Conservation (phyloP, 1,284 basidiomycete genomes). For the Moniliella sp. region DNA sequence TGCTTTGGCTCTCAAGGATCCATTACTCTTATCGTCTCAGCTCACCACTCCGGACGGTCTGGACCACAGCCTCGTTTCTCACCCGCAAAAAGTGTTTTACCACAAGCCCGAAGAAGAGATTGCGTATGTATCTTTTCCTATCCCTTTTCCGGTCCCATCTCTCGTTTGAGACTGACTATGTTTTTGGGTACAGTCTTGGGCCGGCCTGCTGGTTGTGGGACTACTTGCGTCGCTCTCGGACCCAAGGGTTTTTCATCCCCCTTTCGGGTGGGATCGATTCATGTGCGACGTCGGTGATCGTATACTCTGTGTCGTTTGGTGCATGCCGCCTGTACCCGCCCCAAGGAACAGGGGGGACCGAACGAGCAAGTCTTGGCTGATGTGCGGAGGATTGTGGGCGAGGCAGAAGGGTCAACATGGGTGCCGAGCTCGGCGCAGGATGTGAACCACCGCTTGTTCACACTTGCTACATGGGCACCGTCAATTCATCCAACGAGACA, state of each 20-base stretch:
- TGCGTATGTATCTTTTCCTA: conserved; percentile 45
- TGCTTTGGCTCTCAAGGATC: conserved; percentile 33
- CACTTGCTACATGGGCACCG: conserved; percentile 97
- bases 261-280: conserved; percentile 93
- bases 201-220: conserved; percentile 99
- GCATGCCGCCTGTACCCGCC: conserved; percentile 45
- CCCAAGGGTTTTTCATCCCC: conserved; percentile 85
- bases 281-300: conserved; percentile 83
- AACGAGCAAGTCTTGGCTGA: conserved; percentile 73
- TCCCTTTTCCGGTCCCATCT: neutral
- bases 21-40: neutral
- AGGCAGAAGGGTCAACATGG: conserved; percentile 56
- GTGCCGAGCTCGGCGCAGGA: conserved; percentile 65
- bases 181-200: conserved; percentile 45
- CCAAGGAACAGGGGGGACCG: conserved; percentile 18
- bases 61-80: neutral
- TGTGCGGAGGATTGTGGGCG: conserved; percentile 66
- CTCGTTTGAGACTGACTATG: neutral
- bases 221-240: conserved; percentile 75
- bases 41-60: neutral
- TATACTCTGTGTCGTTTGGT: conserved; percentile 91
- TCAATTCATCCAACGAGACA: conserved; percentile 75
- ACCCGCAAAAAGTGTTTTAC: conserved; percentile 45
- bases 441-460: conserved; percentile 67
- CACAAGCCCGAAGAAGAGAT: conserved; percentile 89